A percentile compares a stretch with the other conserved stretches of the same genome.
Conservation (phyloP, 495 filamentous ascomycete genomes). For the Penicillium desertorum region DNA sequence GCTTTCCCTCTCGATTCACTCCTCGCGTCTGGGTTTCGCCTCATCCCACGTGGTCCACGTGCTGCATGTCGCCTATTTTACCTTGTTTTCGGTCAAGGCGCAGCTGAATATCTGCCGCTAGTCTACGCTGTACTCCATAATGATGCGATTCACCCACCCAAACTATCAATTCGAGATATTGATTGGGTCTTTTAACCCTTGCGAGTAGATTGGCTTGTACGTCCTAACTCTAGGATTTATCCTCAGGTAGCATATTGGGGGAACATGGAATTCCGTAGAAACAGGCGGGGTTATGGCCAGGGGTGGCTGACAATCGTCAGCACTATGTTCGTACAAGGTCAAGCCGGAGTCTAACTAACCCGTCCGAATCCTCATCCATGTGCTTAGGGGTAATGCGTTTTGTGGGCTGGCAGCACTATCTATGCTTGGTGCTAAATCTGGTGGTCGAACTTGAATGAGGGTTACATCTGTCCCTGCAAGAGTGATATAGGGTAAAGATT, state of each 20-base stretch:
- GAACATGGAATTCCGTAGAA: not conserved
- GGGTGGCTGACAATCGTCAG: conserved; percentile 23
- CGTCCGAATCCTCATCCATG: not conserved
- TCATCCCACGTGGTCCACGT: conserved; percentile 31
- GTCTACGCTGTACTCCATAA: not conserved
- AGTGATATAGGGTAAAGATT: not conserved
- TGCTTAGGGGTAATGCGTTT: not conserved
- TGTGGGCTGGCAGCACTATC: not conserved
- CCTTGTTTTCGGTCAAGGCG: conserved; percentile 20
- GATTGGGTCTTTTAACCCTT: not conserved
- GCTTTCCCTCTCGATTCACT: not conserved
- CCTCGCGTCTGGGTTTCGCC: conserved; percentile 4
- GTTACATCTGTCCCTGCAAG: not conserved
- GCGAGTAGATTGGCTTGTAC: not conserved
- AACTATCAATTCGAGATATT: not conserved
- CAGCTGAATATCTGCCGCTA: not conserved
- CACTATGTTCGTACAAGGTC: conserved; percentile 30
- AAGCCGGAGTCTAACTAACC: conserved; percentile 5
- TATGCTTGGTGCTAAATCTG: not conserved
- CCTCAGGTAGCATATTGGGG: not conserved
- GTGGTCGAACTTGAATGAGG: not conserved
- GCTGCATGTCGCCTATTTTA: conserved; percentile 30
- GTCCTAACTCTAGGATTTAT: not conserved
- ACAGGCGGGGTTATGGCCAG: not conserved
- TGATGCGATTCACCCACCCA: not conserved